Conservation (phyloP, 176 grass and related monocot genomes). For the Aechmea fasciata region DNA sequence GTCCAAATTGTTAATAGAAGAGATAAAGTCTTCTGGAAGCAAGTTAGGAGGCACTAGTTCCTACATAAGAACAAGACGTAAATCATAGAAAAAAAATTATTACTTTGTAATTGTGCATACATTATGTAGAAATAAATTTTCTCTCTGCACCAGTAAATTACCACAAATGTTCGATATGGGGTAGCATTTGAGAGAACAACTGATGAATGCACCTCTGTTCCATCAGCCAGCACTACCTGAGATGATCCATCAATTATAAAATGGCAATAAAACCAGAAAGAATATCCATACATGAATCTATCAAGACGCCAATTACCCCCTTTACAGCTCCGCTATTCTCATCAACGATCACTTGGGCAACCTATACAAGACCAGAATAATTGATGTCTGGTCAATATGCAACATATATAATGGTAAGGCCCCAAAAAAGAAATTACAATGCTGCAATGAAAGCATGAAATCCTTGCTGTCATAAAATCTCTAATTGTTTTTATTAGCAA, state of each 20-base stretch:
- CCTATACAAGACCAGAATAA: constrained; percentile 47
- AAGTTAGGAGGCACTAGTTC: constrained; percentile 57
- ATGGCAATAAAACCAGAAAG: neutral
- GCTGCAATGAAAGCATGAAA: too few species aligned
- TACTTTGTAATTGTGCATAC: constrained; percentile 6
- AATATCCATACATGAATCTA: constrained; percentile 7
- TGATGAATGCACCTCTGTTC: constrained; percentile 67
- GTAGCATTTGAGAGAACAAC: constrained; percentile 92
- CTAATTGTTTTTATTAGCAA: neutral
- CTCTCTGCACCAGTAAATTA: constrained; percentile 17
- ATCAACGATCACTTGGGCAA: constrained; percentile 62
- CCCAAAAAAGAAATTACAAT: neutral
- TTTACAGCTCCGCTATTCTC: constrained; percentile 38
- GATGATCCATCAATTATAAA: neutral
- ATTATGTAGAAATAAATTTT: neutral
- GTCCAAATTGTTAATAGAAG: constrained; percentile 70
- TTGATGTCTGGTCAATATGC: constrained; percentile 1
- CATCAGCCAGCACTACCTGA: constrained; percentile 82
- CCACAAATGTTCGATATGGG: constrained; percentile 90
- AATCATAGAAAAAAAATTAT: constrained; percentile 11
- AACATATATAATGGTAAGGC: neutral
- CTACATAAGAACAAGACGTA: constrained; percentile 37
- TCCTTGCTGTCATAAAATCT: too few species aligned
- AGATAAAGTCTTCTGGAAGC: constrained; percentile 63
- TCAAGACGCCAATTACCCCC: constrained; percentile 53